phyloP scores from a whole-genome alignment of 1,284 basidiomycete genomes.

The Trametes versicolor region DNA sequence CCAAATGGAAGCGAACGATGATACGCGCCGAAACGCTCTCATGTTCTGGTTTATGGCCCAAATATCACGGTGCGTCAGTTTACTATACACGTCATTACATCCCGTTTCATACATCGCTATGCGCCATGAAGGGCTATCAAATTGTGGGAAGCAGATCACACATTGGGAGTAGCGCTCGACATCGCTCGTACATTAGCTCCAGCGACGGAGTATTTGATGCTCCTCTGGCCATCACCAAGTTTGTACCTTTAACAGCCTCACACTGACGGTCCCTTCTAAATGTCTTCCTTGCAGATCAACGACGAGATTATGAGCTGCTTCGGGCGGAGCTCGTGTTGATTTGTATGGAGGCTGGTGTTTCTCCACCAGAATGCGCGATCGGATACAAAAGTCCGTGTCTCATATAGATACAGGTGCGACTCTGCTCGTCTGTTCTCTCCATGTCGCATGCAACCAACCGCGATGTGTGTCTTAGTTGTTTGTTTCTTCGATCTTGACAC shows the following conservation, averaged over 20 bases:
- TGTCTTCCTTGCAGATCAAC: neutral
- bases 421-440: neutral
- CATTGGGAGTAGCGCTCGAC: constrained; percentile 68
- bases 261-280: neutral
- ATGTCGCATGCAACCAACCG: neutral
- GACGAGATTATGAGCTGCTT: constrained; percentile 17
- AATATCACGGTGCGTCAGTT: constrained; percentile 59
- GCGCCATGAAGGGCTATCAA: constrained; percentile 55
- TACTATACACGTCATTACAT: too few species aligned
- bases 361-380: constrained; percentile 17
- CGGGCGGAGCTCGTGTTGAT: constrained; percentile 15
- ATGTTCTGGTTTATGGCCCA: constrained; percentile 83
- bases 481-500: neutral
- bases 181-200: constrained; percentile 67
- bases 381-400: neutral
- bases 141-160: constrained; percentile 69
- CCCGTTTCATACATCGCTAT: neutral
- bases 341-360: constrained; percentile 14
- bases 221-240: constrained; percentile 69
- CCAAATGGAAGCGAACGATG: constrained; percentile 62
- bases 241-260: constrained; percentile 47
- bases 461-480: neutral
- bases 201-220: constrained; percentile 69
- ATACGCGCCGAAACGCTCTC: constrained; percentile 68
- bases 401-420: neutral